A percentile compares a stretch with the other conserved stretches of the same genome.
These are phyloP conservation scores for Goffeauzyma gilvescens DNA, from an alignment of 768 basidiomycete genomes.

Conservation along the genomic window DNA sequence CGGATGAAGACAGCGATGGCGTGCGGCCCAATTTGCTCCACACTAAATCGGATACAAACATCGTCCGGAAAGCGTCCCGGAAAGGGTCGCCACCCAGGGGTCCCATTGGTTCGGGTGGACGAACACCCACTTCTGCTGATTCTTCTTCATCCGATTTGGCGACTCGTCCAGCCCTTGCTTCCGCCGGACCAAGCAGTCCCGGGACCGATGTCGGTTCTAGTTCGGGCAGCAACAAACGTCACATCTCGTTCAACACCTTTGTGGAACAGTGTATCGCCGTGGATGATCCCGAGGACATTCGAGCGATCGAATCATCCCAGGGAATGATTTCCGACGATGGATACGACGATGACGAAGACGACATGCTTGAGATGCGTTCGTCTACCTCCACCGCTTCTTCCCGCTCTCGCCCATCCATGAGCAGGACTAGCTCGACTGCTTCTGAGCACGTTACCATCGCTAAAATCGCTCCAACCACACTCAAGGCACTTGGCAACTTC, in stretches of 20 bases:
- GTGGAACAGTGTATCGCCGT: constrained; percentile 75
- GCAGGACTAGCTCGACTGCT: constrained; percentile 17
- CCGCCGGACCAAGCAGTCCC: constrained; percentile 1
- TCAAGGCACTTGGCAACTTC: constrained; percentile 48
- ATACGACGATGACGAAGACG: constrained; percentile 37
- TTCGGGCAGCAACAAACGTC: constrained; percentile 41
- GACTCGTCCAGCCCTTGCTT: constrained; percentile 10
- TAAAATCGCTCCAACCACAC: constrained; percentile 56
- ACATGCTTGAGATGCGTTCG: constrained; percentile 49
- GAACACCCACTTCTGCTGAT: constrained; percentile 13
- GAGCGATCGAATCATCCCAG: constrained; percentile 4
- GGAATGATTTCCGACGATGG: constrained; percentile 6
- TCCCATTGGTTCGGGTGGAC: constrained; percentile 31
- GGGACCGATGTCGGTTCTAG: not conserved
- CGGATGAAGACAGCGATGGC: constrained; percentile 11
- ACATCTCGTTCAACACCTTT: constrained; percentile 94
- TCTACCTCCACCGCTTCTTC: constrained; percentile 28
- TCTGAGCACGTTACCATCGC: constrained; percentile 49
- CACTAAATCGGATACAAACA: constrained; percentile 75
- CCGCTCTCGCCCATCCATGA: constrained; percentile 21
- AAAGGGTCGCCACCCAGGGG: constrained; percentile 48
- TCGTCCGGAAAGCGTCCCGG: constrained; percentile 35
- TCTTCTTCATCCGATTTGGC: constrained; percentile 20
- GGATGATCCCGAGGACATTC: constrained; percentile 30
- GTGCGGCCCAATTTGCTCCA: constrained; percentile 49